Percentiles rank a stretch among this genome's conserved stretches.
Conservation (phyloP, 2,329 filamentous ascomycete genomes). For the Karstenula rhodostoma region DNA sequence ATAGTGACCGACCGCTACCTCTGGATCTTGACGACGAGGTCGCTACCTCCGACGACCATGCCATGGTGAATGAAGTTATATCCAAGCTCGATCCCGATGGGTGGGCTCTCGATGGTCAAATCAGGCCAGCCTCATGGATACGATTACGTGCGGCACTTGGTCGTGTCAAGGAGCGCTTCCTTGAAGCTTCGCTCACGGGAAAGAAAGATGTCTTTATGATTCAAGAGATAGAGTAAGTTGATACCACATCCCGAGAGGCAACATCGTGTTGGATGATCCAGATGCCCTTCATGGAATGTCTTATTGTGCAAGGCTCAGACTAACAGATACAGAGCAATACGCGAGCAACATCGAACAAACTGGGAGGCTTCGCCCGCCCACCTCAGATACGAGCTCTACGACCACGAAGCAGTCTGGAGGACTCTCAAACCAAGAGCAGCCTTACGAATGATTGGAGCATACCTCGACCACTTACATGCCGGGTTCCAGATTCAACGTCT, state of each 20-base stretch:
- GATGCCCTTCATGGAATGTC: background rate
- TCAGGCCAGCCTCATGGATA: conserved; percentile 38
- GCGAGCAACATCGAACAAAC: conserved; percentile 32
- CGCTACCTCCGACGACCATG: conserved; percentile 33
- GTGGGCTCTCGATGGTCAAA: conserved; percentile 41
- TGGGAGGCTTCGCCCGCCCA: conserved; percentile 43
- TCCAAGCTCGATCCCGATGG: conserved; percentile 39
- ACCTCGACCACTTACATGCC: conserved; percentile 45
- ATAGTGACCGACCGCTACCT: conserved; percentile 41
- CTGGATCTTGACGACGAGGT: conserved; percentile 43
- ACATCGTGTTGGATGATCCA: background rate
- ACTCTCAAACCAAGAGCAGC: conserved; percentile 32
- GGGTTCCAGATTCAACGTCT: conserved; percentile 46
- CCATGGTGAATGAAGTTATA: conserved; percentile 34
- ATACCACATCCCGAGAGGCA: background rate
- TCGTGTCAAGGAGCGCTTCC: conserved; percentile 40
- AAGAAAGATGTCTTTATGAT: conserved; percentile 39
- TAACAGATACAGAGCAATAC: conserved; percentile 35
- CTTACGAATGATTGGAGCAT: conserved; percentile 40
- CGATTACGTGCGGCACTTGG: conserved; percentile 37
- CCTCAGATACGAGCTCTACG: conserved; percentile 46
- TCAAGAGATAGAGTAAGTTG: conserved; percentile 39
- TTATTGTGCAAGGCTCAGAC: background rate
- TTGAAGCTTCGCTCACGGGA: conserved; percentile 45
- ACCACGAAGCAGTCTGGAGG: conserved; percentile 42